phyloP scores from a whole-genome alignment of 2,329 filamentous ascomycete genomes.

The Fusarium sp. region DNA sequence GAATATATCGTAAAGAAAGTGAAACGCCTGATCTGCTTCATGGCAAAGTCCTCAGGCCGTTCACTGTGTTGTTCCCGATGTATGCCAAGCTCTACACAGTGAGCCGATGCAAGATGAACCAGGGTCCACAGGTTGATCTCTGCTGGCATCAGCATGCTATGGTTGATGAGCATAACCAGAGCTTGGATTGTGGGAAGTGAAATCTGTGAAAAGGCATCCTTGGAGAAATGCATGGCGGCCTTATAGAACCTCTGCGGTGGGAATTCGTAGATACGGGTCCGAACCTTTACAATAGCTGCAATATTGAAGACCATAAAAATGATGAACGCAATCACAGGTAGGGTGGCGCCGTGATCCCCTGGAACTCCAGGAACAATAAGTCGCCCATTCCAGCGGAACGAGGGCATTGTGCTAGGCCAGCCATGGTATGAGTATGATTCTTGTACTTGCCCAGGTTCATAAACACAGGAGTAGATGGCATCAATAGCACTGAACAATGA shows the following conservation, averaged over 20 bases:
- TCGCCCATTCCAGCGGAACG: conserved; percentile 38
- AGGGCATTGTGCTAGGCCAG: conserved; percentile 29
- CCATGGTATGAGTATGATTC: conserved; percentile 18
- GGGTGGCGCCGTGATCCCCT: conserved; percentile 5
- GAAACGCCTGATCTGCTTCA: conserved; percentile 34
- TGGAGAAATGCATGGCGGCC: conserved; percentile 44
- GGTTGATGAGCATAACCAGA: conserved; percentile 44
- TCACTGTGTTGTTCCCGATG: conserved; percentile 45
- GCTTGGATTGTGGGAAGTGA: conserved; percentile 48
- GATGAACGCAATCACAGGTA: conserved; percentile 45
- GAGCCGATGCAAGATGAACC: conserved; percentile 48
- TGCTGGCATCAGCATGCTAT: conserved; percentile 48
- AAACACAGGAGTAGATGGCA: conserved; percentile 31
- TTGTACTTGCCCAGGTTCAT: not conserved
- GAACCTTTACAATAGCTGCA: conserved; percentile 47
- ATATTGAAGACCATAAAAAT: conserved; percentile 51
- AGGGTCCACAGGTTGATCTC: conserved; percentile 51
- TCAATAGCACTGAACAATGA: conserved; percentile 34
- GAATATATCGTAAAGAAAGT: conserved; percentile 51
- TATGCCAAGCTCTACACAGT: conserved; percentile 51
- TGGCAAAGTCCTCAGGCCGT: conserved; percentile 8
- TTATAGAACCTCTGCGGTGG: conserved; percentile 48
- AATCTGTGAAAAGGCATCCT: conserved; percentile 47
- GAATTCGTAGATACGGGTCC: conserved; percentile 48
- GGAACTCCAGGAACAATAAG: conserved; percentile 2